Percentiles rank a stretch among this genome's conserved stretches.
phyloP scores from a whole-genome alignment of 2,329 filamentous ascomycete genomes.

The Diplodia mutila region DNA sequence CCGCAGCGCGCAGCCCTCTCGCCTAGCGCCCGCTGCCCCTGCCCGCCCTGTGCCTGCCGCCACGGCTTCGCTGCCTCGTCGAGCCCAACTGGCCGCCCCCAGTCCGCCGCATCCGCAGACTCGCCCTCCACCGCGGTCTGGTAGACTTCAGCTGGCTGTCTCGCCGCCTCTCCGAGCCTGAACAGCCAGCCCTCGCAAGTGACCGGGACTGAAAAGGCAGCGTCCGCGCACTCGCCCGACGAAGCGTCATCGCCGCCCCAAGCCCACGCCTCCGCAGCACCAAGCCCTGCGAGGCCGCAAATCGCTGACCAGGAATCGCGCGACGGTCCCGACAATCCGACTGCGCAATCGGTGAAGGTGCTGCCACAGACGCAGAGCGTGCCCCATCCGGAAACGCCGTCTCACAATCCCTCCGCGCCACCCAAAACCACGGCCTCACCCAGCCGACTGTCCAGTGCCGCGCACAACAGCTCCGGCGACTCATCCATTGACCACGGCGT shows the following conservation, averaged over 20 bases:
- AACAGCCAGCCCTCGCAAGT: conserved; percentile 7
- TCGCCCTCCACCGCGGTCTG: conserved; percentile 21
- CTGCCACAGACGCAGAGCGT: conserved; percentile 28
- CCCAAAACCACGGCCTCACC: conserved; percentile 30
- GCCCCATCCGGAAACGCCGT: conserved; percentile 28
- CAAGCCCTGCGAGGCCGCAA: conserved; percentile 11
- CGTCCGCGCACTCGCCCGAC: conserved; percentile 1
- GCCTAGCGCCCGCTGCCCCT: conserved; percentile 28
- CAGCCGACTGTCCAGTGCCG: conserved; percentile 31
- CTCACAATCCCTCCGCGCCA: conserved; percentile 27
- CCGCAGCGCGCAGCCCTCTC: conserved; percentile 11
- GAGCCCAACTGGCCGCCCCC: conserved; percentile 11
- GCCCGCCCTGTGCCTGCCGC: conserved; percentile 24
- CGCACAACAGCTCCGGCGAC: conserved; percentile 26
- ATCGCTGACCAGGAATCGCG: conserved; percentile 26
- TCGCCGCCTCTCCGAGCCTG: conserved; percentile 21
- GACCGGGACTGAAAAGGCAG: conserved; percentile 19
- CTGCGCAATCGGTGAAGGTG: conserved; percentile 26
- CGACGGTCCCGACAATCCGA: conserved; percentile 29
- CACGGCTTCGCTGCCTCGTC: conserved; percentile 16
- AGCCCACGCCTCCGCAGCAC: conserved; percentile 15
- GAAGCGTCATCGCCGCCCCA: conserved; percentile 20
- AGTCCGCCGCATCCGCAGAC: conserved; percentile 4
- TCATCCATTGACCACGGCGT: conserved; percentile 27
- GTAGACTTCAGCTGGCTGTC: conserved; percentile 18